A percentile compares a stretch with the other conserved stretches of the same genome.
Evolutionary conservation across 495 filamentous ascomycete species (phyloP).

Genomic region (Neurospora sp.): DNA sequence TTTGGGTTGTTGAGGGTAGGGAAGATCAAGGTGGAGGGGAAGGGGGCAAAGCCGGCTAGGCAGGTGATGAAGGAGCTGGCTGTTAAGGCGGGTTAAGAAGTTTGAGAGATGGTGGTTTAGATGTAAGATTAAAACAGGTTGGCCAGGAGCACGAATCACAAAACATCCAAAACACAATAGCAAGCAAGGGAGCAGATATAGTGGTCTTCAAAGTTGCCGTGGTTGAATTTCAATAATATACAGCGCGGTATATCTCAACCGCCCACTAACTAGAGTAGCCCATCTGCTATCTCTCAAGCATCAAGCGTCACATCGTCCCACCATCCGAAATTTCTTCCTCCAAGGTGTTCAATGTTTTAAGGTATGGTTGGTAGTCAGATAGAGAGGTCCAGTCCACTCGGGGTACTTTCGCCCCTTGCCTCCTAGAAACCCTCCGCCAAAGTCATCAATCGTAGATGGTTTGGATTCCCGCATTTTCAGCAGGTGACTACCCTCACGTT

Average conservation of each 20-base stretch:
- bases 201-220: background rate
- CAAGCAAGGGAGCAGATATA: background rate
- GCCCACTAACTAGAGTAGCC: background rate
- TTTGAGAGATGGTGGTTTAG: background rate
- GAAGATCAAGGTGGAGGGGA: constrained; percentile 26
- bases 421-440: constrained; percentile 13
- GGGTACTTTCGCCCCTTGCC: background rate
- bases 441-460: constrained; percentile 1
- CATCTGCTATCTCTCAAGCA: background rate
- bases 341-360: background rate
- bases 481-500: constrained; percentile 12
- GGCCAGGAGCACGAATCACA: background rate
- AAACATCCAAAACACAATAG: background rate
- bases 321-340: background rate
- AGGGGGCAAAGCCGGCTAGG: background rate
- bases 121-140: background rate
- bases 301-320: background rate
- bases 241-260: constrained; percentile 2
- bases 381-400: constrained; percentile 5
- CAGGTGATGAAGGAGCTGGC: background rate
- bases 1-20: constrained; percentile 15
- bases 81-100: background rate
- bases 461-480: constrained; percentile 18
- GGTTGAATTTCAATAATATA: constrained; percentile 8
- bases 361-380: constrained; percentile 16